phyloP scores from a whole-genome alignment of 257 asterid genomes.

The Leonotis leonurus region DNA sequence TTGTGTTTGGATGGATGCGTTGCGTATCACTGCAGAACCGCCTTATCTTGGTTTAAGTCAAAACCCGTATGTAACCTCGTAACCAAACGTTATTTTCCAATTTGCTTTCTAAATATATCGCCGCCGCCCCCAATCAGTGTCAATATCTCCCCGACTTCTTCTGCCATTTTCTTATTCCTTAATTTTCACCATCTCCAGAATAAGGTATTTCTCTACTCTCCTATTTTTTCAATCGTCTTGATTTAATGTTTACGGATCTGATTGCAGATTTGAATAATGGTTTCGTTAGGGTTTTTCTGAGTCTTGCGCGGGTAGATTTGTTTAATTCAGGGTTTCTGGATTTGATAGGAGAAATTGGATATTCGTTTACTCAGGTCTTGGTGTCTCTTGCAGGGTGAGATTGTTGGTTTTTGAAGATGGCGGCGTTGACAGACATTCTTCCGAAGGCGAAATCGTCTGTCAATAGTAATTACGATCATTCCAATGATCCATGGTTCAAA shows the following conservation, averaged over 20 bases:
- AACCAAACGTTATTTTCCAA: neutral
- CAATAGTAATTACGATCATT: slow-evolving; percentile 34
- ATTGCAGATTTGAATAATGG: neutral
- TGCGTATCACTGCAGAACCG: neutral
- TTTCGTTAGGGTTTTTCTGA: slow-evolving; percentile 3
- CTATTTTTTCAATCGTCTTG: no score
- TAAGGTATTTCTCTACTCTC: no score
- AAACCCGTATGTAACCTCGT: neutral
- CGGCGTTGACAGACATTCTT: slow-evolving; percentile 37
- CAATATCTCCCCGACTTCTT: neutral
- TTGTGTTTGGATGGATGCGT: neutral
- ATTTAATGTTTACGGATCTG: neutral
- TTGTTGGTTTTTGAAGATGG: slow-evolving; percentile 32
- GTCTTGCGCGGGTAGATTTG: slow-evolving; percentile 5
- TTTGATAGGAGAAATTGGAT: slow-evolving; percentile 12
- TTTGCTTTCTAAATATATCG: neutral
- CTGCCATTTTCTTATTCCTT: no score
- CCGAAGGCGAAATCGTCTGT: slow-evolving; percentile 42
- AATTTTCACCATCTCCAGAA: no score
- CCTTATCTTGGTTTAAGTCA: neutral
- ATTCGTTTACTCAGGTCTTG: no score
- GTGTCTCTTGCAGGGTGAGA: no score
- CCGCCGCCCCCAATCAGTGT: neutral
- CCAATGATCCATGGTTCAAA: slow-evolving; percentile 54
- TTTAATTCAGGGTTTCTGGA: no score